These are phyloP conservation scores for Aspergillus novoparasiticus DNA, from an alignment of 2,329 filamentous ascomycete genomes.

Conservation along the genomic window DNA sequence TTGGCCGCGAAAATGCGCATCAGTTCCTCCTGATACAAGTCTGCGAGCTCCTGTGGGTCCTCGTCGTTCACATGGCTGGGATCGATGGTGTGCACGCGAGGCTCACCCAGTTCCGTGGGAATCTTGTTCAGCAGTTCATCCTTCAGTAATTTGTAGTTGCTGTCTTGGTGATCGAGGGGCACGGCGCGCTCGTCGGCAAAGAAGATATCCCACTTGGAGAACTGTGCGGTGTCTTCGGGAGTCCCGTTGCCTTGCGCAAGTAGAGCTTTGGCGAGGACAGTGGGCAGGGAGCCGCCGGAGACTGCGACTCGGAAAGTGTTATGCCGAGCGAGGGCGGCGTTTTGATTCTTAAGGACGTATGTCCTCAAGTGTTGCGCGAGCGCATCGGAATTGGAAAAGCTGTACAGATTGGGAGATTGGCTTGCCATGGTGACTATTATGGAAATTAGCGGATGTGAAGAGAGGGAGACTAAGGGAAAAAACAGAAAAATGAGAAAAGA, in stretches of 20 bases:
- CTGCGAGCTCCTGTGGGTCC: constrained; percentile 88
- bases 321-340: constrained; percentile 77
- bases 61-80: constrained; percentile 66
- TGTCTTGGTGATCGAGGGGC: constrained; percentile 86
- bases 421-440: constrained; percentile 38
- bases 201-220: constrained; percentile 94
- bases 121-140: constrained; percentile 87
- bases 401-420: constrained; percentile 67
- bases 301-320: constrained; percentile 86
- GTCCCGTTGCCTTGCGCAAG: constrained; percentile 58
- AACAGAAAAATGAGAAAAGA: background rate
- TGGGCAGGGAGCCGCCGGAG: constrained; percentile 90
- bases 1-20: constrained; percentile 85
- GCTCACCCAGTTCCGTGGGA: constrained; percentile 65
- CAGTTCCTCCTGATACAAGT: constrained; percentile 87
- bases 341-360: constrained; percentile 82
- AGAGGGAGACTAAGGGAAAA: background rate
- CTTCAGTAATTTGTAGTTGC: constrained; percentile 90
- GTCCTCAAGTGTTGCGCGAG: constrained; percentile 77
- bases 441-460: background rate
- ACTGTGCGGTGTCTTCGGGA: constrained; percentile 67
- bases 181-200: constrained; percentile 97
- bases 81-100: constrained; percentile 80
- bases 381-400: constrained; percentile 69
- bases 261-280: constrained; percentile 82